Conservation (phyloP, 2,329 filamentous ascomycete genomes). For the Diplodia mutila region DNA sequence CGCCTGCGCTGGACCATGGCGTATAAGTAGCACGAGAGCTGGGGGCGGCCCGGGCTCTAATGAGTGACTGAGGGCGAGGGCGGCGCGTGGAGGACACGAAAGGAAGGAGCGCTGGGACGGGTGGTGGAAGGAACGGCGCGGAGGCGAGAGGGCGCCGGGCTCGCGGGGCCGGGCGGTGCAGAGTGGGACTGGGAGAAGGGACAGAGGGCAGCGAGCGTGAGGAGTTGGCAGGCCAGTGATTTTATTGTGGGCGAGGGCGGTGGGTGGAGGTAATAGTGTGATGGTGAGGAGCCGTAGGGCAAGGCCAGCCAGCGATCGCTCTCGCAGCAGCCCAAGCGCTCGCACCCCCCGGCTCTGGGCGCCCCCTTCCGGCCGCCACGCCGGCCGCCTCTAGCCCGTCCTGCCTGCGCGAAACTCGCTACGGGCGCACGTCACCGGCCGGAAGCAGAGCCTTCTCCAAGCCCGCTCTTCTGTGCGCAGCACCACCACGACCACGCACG, state of each 20-base stretch:
- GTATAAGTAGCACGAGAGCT: conserved; percentile 9
- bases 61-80: conserved; percentile 21
- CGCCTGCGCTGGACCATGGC: conserved; percentile 36
- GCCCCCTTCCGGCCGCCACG: conserved; percentile 19
- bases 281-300: conserved; percentile 14
- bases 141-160: conserved; percentile 15
- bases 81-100: not conserved
- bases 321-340: not conserved
- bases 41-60: conserved; percentile 8
- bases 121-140: conserved; percentile 9
- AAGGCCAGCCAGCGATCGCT: conserved; percentile 14
- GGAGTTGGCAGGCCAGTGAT: conserved; percentile 11
- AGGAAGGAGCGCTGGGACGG: conserved; percentile 15
- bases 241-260: conserved; percentile 17
- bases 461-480: conserved; percentile 4
- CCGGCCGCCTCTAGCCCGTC: conserved; percentile 2
- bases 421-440: conserved; percentile 8
- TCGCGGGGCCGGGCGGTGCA: conserved; percentile 5
- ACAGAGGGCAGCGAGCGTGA: conserved; percentile 22
- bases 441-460: not conserved
- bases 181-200: not conserved
- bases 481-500: not conserved
- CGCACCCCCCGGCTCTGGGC: not conserved
- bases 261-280: not conserved
- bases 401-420: not conserved